Conservation (phyloP, 1,284 basidiomycete species). For the Stereum hirsutum region DNA sequence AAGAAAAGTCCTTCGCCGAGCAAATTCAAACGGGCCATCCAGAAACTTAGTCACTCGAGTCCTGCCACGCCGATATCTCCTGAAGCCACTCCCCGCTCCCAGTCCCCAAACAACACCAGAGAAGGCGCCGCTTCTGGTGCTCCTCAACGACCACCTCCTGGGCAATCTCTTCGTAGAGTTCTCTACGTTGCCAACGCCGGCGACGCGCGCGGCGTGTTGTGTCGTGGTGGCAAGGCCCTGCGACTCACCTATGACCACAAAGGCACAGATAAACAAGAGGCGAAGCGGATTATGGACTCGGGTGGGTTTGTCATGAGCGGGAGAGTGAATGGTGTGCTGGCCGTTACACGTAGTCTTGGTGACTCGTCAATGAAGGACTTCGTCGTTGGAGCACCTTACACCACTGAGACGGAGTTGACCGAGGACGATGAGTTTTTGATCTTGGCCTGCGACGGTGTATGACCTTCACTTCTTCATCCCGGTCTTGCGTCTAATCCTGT, state of each 20-base stretch:
- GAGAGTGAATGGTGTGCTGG: constrained; percentile 93
- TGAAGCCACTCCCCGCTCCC: constrained; percentile 23
- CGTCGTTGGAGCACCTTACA: constrained; percentile 96
- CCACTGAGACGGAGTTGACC: constrained; percentile 89
- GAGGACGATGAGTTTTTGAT: constrained; percentile 94
- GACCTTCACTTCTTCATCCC: constrained; percentile 22
- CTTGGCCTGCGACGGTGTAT: constrained; percentile 94
- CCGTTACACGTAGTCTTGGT: constrained; percentile 93
- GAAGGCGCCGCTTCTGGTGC: too few species aligned
- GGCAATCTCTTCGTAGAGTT: constrained; percentile 50
- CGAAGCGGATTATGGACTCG: constrained; percentile 94
- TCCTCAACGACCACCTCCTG: constrained; percentile 33
- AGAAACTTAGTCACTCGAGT: constrained; percentile 30
- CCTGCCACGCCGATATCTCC: too few species aligned
- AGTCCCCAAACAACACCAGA: constrained; percentile 11
- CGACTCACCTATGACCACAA: constrained; percentile 99
- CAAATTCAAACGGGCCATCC: constrained; percentile 49
- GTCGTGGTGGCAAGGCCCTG: constrained; percentile 84
- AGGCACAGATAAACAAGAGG: constrained; percentile 94
- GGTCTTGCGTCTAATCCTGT: constrained; percentile 4
- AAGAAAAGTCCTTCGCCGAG: constrained; percentile 35
- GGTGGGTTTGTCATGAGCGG: constrained; percentile 99
- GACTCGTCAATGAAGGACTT: constrained; percentile 99
- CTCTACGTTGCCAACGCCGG: constrained; percentile 97
- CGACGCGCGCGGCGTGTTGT: constrained; percentile 84